Conservation (phyloP, 495 filamentous ascomycete species). For the Xylaria grammica region DNA sequence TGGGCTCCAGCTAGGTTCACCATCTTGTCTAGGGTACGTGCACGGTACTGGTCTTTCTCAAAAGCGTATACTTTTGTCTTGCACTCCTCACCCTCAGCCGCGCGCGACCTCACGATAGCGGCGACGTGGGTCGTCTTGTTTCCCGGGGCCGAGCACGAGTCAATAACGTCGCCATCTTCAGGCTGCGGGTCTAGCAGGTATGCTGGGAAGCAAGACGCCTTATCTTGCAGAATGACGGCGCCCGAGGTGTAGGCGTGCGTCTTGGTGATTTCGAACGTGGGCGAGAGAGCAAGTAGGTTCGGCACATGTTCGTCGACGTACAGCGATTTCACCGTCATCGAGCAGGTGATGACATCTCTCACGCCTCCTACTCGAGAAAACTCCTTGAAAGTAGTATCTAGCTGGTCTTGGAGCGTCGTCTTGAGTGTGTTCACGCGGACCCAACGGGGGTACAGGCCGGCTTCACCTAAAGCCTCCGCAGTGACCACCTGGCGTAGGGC, state of each 20-base stretch:
- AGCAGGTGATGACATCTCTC: slow-evolving; percentile 40
- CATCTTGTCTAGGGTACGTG: slow-evolving; percentile 81
- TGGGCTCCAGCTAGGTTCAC: slow-evolving; percentile 74
- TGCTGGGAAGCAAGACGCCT: slow-evolving; percentile 94
- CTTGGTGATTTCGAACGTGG: slow-evolving; percentile 67
- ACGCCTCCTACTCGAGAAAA: slow-evolving; percentile 60
- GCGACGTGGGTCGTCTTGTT: slow-evolving; percentile 98
- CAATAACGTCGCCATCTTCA: slow-evolving; percentile 74
- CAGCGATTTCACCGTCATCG: slow-evolving; percentile 31
- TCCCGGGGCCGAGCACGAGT: slow-evolving; percentile 91
- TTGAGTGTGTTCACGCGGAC: slow-evolving; percentile 83
- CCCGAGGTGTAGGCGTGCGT: slow-evolving; percentile 75
- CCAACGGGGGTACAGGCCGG: slow-evolving; percentile 74
- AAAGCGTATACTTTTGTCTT: slow-evolving; percentile 64
- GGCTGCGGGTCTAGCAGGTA: slow-evolving; percentile 71
- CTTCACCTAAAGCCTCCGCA: slow-evolving; percentile 36
- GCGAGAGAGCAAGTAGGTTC: slow-evolving; percentile 79
- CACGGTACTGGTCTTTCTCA: slow-evolving; percentile 70
- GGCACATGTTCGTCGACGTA: slow-evolving; percentile 80
- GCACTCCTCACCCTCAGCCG: slow-evolving; percentile 30
- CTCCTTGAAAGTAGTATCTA: slow-evolving; percentile 68
- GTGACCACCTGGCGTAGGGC: slow-evolving; percentile 65
- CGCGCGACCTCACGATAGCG: slow-evolving; percentile 60
- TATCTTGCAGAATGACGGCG: slow-evolving; percentile 89
- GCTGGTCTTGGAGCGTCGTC: slow-evolving; percentile 68